These are phyloP conservation scores for Zoysia matrella DNA, from an alignment of 202 grass and related monocot species.

Conservation along the genomic window DNA sequence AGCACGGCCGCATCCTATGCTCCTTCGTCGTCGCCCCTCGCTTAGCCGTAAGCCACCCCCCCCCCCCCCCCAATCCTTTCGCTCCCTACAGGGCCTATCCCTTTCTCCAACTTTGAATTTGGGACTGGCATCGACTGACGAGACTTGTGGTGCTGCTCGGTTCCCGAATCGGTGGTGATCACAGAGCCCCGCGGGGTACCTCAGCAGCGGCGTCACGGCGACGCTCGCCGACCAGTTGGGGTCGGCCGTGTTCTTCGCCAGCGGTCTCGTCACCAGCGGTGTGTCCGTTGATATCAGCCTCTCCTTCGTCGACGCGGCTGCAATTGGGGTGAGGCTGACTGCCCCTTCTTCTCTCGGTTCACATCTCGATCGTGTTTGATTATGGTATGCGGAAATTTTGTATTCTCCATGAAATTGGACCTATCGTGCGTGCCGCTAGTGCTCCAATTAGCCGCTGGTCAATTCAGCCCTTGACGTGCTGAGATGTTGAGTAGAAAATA, in stretches of 20 bases:
- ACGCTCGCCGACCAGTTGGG: conserved; percentile 79
- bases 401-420: background rate
- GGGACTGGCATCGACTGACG: conserved; percentile 23
- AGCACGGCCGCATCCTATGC: conserved; percentile 77
- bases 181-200: conserved; percentile 59
- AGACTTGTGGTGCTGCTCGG: background rate
- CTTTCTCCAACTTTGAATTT: background rate
- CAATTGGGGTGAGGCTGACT: conserved; percentile 56
- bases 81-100: background rate
- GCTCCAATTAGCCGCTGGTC: background rate
- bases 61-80: background rate
- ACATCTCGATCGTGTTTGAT: conserved; percentile 1
- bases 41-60: conserved; percentile 45
- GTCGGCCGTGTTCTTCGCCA: conserved; percentile 61
- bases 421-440: background rate
- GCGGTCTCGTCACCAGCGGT: conserved; percentile 44
- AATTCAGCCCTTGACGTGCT: background rate
- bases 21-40: conserved; percentile 64
- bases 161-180: conserved; percentile 11
- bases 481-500: background rate
- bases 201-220: conserved; percentile 67
- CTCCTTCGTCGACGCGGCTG: conserved; percentile 72
- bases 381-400: background rate
- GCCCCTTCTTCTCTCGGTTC: background rate
- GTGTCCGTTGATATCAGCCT: conserved; percentile 76